Conservation (phyloP, 176 grass and related monocot species). For the Avena sativa region DNA sequence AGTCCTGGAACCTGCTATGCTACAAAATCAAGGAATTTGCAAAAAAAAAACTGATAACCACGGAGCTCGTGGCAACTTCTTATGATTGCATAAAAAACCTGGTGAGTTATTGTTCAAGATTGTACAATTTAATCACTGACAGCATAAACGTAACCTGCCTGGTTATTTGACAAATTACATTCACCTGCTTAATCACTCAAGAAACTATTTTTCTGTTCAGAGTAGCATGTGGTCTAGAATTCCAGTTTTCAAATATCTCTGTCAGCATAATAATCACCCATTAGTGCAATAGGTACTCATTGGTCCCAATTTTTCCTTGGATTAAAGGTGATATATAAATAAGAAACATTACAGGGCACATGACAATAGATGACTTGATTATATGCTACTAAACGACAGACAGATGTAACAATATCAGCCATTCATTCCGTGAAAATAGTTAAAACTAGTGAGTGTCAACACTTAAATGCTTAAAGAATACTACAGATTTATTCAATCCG, state of each 20-base stretch:
- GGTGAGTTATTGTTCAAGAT: neutral
- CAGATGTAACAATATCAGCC: conserved; percentile 11
- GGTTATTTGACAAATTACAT: neutral
- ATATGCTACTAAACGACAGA: neutral
- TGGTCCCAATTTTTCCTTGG: neutral
- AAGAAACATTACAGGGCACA: neutral
- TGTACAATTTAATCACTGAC: neutral
- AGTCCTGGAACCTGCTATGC: neutral
- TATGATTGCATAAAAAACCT: neutral
- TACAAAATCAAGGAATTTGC: conserved; percentile 20
- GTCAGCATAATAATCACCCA: conserved; percentile 1
- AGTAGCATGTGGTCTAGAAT: neutral
- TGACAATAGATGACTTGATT: conserved; percentile 14
- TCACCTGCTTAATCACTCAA: conserved; percentile 1
- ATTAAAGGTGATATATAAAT: neutral
- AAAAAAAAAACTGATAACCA: neutral
- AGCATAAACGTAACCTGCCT: neutral
- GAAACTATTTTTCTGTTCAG: neutral
- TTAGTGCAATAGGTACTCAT: conserved; percentile 13
- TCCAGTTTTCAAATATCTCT: conserved; percentile 16
- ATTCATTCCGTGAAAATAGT: neutral
- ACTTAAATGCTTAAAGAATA: conserved; percentile 22
- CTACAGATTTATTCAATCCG: neutral
- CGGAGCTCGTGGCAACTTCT: neutral
- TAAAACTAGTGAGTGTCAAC: conserved; percentile 9